A percentile compares a stretch with the other conserved stretches of the same genome.
Conservation (phyloP, 345 rosid species). For the Pistacia integerrima region DNA sequence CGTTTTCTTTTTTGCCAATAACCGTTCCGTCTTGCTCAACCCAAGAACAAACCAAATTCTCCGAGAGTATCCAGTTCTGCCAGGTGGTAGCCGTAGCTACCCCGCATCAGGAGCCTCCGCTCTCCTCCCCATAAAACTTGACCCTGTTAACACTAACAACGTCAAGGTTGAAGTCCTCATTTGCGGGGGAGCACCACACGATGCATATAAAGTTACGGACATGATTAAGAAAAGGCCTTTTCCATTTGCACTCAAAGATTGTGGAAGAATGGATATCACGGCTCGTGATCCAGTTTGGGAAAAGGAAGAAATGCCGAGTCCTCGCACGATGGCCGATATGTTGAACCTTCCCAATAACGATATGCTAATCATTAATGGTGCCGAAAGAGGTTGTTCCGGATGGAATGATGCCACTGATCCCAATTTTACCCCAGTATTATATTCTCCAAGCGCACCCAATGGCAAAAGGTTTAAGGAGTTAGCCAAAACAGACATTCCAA, state of each 20-base stretch:
- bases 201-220: slow-evolving; percentile 35
- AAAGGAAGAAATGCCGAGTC: slow-evolving; percentile 60
- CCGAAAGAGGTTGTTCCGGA: slow-evolving; percentile 59
- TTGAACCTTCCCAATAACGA: slow-evolving; percentile 75
- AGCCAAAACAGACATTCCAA: slow-evolving; percentile 44
- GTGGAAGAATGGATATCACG: slow-evolving; percentile 41
- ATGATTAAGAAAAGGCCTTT: slow-evolving; percentile 1
- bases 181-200: slow-evolving; percentile 61
- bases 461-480: slow-evolving; percentile 42
- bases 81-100: slow-evolving; percentile 36
- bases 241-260: slow-evolving; percentile 36
- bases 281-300: slow-evolving; percentile 55
- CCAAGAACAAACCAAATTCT: slow-evolving; percentile 26
- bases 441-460: slow-evolving; percentile 29
- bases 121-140: slow-evolving; percentile 48
- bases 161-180: slow-evolving; percentile 56
- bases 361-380: slow-evolving; percentile 73
- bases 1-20: slow-evolving; percentile 24
- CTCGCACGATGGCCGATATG: slow-evolving; percentile 78
- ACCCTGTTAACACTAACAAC: slow-evolving; percentile 10
- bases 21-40: slow-evolving; percentile 20
- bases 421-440: slow-evolving; percentile 54
- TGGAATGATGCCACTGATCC: slow-evolving; percentile 75
- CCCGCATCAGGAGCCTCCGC: slow-evolving; percentile 30
- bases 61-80: slow-evolving; percentile 30